Evolutionary conservation across 306 rosid genomes (phyloP).

Genomic region (Malus sieversii): DNA sequence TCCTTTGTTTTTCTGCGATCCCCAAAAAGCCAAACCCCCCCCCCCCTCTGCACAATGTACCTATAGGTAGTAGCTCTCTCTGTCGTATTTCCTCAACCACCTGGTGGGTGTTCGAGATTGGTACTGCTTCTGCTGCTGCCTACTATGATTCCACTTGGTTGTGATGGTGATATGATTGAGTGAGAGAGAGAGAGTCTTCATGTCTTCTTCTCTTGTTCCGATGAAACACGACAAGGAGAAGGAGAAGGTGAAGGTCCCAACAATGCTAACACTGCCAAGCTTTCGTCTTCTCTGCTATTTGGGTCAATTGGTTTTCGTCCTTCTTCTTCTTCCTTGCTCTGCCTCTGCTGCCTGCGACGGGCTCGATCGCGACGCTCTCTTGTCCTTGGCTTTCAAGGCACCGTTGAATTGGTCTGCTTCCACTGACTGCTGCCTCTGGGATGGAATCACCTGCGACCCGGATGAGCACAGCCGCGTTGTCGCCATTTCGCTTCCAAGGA

Average conservation of each 20-base stretch:
- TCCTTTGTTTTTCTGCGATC: neutral
- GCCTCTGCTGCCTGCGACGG: neutral
- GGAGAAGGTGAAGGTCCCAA: neutral
- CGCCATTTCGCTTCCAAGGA: slow-evolving; percentile 35
- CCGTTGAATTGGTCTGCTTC: slow-evolving; percentile 58
- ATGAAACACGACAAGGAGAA: slow-evolving; percentile 24
- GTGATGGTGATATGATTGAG: neutral
- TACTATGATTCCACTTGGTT: neutral
- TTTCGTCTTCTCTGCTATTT: neutral
- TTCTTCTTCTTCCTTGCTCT: neutral
- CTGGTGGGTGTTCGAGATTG: neutral
- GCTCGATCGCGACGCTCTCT: neutral
- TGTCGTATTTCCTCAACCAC: neutral
- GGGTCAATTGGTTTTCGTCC: neutral
- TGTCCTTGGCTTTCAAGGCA: neutral
- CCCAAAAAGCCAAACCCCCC: neutral
- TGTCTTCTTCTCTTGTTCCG: slow-evolving; percentile 1
- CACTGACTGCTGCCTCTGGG: slow-evolving; percentile 73
- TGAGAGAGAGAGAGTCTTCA: neutral
- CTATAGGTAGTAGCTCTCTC: neutral
- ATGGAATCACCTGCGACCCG: slow-evolving; percentile 45
- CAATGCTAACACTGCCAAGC: neutral
- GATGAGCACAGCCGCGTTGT: slow-evolving; percentile 36
- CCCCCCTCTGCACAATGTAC: neutral
- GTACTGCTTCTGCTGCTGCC: neutral